These are phyloP conservation scores for Neurospora pannonica DNA, from an alignment of 495 filamentous ascomycete species.

Conservation along the genomic window DNA sequence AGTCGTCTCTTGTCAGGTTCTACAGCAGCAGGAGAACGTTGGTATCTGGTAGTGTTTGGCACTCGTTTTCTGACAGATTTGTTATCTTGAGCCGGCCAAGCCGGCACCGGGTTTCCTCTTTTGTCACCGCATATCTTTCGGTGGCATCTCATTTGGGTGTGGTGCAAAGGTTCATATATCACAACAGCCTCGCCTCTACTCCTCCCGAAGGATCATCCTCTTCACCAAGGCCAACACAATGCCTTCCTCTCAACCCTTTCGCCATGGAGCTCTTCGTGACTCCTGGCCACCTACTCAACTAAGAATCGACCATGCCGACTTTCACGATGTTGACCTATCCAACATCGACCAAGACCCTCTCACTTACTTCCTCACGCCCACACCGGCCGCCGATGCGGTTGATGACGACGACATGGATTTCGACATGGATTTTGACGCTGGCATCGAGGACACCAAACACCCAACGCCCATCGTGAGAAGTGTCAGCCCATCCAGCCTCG, in stretches of 20 bases:
- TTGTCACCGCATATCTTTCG: not conserved
- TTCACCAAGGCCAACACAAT: not conserved
- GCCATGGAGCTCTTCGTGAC: not conserved
- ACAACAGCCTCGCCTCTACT: not conserved
- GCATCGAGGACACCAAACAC: conserved; percentile 38
- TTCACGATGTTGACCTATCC: conserved; percentile 27
- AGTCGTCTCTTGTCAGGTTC: conserved; percentile 7
- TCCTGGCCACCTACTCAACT: conserved; percentile 26
- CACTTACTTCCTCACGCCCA: conserved; percentile 41
- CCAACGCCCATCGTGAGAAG: conserved; percentile 32
- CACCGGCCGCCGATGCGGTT: conserved; percentile 23
- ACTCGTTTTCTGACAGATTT: conserved; percentile 12
- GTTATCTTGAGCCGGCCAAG: conserved; percentile 22
- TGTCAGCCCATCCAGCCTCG: conserved; percentile 38
- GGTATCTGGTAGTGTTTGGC: not conserved
- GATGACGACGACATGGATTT: conserved; percentile 35
- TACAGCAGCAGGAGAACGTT: conserved; percentile 6
- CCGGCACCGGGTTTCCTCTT: conserved; percentile 15
- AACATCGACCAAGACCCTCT: conserved; percentile 35
- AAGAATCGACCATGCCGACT: conserved; percentile 27
- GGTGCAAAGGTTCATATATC: not conserved
- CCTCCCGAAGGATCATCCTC: not conserved
- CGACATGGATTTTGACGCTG: conserved; percentile 41
- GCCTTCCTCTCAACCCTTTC: conserved; percentile 2
- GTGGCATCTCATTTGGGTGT: not conserved